These are phyloP conservation scores for Entonaema liquescens DNA, from an alignment of 495 filamentous ascomycete species.

Conservation along the genomic window DNA sequence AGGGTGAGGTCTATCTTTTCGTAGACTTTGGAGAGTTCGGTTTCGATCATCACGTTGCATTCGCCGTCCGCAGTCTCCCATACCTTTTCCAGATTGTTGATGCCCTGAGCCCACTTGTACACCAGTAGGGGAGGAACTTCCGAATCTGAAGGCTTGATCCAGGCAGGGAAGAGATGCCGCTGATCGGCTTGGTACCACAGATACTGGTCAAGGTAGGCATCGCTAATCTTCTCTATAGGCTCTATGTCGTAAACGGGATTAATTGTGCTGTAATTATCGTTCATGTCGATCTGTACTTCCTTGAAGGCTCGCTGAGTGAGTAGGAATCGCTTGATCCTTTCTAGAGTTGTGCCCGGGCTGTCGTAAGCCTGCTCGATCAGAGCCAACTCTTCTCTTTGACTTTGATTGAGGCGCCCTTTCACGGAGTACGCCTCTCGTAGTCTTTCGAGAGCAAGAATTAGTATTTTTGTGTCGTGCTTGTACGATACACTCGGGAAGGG, in stretches of 20 bases:
- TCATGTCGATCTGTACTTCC: conserved; percentile 99
- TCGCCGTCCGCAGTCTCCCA: conserved; percentile 96
- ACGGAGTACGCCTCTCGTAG: conserved; percentile 97
- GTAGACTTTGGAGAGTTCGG: conserved; percentile 96
- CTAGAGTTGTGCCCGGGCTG: conserved; percentile 93
- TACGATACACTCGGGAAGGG: conserved; percentile 99
- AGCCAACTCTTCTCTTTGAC: conserved; percentile 95
- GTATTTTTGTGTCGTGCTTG: conserved; percentile 99
- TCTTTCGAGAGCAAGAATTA: conserved; percentile 95
- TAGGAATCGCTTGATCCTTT: conserved; percentile 96
- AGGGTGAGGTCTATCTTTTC: conserved; percentile 99
- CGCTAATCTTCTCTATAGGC: conserved; percentile 99
- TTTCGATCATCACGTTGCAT: conserved; percentile 99
- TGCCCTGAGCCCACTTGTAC: conserved; percentile 99
- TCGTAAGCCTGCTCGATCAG: conserved; percentile 99
- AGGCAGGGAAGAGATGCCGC: conserved; percentile 95
- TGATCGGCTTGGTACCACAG: conserved; percentile 99
- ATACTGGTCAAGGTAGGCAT: conserved; percentile 98
- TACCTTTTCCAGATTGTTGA: conserved; percentile 98
- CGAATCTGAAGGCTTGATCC: conserved; percentile 99
- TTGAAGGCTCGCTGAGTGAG: conserved; percentile 98
- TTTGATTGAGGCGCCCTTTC: conserved; percentile 96
- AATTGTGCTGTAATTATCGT: conserved; percentile 99
- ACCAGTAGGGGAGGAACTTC: conserved; percentile 96
- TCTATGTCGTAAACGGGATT: conserved; percentile 99